Evolutionary conservation across 169 alveolate genomes (phyloP).

Genomic region (Plasmodium knowlesi): DNA sequence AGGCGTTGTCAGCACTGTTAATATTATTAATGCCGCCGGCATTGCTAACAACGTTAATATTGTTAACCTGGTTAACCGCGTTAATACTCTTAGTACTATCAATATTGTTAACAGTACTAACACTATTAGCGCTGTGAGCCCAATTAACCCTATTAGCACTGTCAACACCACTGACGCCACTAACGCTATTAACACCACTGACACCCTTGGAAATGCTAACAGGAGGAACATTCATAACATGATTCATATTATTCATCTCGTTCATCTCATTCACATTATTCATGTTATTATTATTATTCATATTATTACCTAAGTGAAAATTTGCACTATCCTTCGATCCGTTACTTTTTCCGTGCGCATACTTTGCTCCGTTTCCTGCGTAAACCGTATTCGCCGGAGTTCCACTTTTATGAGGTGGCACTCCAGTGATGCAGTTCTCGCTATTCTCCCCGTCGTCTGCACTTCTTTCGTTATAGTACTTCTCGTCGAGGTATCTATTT

Average conservation of each 20-base stretch:
- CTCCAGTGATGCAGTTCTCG: neutral
- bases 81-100: neutral
- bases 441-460: constrained; percentile 5
- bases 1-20: neutral
- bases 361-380: constrained; percentile 12
- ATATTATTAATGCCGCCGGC: neutral
- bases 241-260: neutral
- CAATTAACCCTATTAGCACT: neutral
- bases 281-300: constrained; percentile 19
- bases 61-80: neutral
- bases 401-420: constrained; percentile 19
- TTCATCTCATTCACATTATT: constrained; percentile 1
- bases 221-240: neutral
- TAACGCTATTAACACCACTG: constrained; percentile 25
- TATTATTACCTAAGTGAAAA: constrained; percentile 65
- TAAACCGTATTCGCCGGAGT: neutral
- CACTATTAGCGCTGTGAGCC: neutral
- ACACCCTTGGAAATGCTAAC: neutral
- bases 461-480: constrained; percentile 28
- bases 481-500: constrained; percentile 20
- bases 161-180: neutral
- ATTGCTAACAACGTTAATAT: neutral
- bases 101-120: neutral
- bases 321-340: constrained; percentile 46
- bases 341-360: constrained; percentile 34